Evolutionary conservation across 1,284 basidiomycete genomes (phyloP), one percentile per base, ranked within the genome.

Genomic region (Malassezia dermatis): DNA sequence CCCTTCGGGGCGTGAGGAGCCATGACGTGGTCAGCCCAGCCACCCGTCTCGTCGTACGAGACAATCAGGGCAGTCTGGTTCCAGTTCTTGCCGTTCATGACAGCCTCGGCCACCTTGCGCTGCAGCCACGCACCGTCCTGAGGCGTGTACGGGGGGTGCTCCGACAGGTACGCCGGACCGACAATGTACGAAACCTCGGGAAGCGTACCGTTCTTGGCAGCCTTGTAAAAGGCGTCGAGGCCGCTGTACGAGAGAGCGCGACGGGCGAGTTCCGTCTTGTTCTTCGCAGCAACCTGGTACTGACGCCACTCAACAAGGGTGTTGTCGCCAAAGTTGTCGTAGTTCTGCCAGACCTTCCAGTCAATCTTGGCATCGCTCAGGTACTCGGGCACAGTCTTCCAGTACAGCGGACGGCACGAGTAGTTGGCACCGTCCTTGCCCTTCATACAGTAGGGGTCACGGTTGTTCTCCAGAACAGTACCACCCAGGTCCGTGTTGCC

Each of bases 21-120:
- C 51, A 60, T 55, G n/a, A 66, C 66, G 39, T 69, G 66, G 53
- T 69, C 66, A 2, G 46, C 60, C 59, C 59, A 69, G n/a, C 66
- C 66, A n/a, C 66, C 66, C 10, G 64, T 69, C 57, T 63, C 66
- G 48, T 69, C 66, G 54, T 69, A 69, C 12, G 62, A 65, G 26
- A 69, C 54, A 42, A 69, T 43, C 10, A 69, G 40, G 13, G 58
- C 62, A 2, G 67, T 63, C 12, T 42, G 51, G 47, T 58, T 59
- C 43, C 61, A 69, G 28, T 56, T 55, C 13, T 51, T 45, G 34
- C 66, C 62, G n/a, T 53, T 56, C 21, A 58, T 60, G 26, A 69
- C 59, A 8, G 67, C 67, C 27, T 68, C 58, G 28, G 63, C 58
- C n/a, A 69, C 57, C 26, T 63, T 53, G 21, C 64, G 57, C 47